Conservation (phyloP, 192 early-diverging fungal species). For the Chytriomyces hyalinus region DNA sequence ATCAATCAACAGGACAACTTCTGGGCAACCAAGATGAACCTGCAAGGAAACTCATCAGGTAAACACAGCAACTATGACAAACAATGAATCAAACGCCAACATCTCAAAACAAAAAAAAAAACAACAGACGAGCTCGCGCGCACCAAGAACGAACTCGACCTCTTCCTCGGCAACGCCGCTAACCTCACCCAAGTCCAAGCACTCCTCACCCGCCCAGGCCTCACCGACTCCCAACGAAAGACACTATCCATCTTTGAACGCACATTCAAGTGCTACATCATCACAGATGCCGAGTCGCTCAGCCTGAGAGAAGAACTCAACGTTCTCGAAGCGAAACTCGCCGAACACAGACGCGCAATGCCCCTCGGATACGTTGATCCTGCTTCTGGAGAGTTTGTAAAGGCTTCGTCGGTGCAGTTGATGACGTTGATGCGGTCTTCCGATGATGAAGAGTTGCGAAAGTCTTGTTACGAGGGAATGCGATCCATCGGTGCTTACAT, state of each 20-base stretch:
- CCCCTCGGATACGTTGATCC: conserved; percentile 32
- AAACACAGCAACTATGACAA: not conserved
- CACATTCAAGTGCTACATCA: conserved; percentile 42
- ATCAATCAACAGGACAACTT: conserved; percentile 22
- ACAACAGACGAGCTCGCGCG: not conserved
- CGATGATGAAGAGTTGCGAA: conserved; percentile 29
- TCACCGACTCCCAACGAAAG: conserved; percentile 20
- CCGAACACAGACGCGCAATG: conserved; percentile 25
- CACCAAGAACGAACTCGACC: conserved; percentile 38
- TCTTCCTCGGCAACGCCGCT: conserved; percentile 36
- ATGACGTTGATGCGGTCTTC: conserved; percentile 34
- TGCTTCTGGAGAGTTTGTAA: conserved; percentile 20
- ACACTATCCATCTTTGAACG: conserved; percentile 32
- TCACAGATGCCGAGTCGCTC: conserved; percentile 20
- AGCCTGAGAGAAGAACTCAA: conserved; percentile 26
- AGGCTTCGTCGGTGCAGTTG: conserved; percentile 35
- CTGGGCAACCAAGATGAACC: conserved; percentile 43
- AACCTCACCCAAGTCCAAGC: conserved; percentile 15
- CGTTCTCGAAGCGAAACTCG: conserved; percentile 37
- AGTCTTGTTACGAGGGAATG: conserved; percentile 34
- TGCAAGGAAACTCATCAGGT: conserved; percentile 26
- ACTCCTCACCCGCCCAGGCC: conserved; percentile 29
- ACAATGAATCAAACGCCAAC: not conserved
- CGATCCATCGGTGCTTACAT: conserved; percentile 38
- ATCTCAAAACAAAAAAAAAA: too few species aligned